Evolutionary conservation across 176 grass and related monocot genomes (phyloP).

Genomic region (Elaeis guineensis): DNA sequence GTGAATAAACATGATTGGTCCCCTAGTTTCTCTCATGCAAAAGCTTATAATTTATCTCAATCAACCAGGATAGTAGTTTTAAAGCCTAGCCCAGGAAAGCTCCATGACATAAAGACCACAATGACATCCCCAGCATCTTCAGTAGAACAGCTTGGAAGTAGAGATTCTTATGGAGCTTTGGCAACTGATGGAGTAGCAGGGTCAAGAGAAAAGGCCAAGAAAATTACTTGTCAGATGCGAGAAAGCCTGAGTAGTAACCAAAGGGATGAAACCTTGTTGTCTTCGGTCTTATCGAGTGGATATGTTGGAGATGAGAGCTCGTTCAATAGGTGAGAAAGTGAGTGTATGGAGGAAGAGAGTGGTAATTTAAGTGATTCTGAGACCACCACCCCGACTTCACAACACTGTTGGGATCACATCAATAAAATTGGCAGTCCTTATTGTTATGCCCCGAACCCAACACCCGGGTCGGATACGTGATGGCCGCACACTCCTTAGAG

Average conservation of each 20-base stretch:
- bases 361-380: constrained; percentile 56
- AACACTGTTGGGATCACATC: constrained; percentile 65
- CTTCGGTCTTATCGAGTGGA: constrained; percentile 34
- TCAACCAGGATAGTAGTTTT: constrained; percentile 91
- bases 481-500: too few relatives aligned
- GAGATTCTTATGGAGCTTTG: constrained; percentile 34
- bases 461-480: too few relatives aligned
- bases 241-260: constrained; percentile 39
- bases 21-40: constrained; percentile 28
- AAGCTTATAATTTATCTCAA: constrained; percentile 36
- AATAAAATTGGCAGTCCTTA: constrained; percentile 59
- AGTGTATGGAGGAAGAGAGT: constrained; percentile 48
- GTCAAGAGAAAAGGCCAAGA: constrained; percentile 44
- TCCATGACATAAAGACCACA: constrained; percentile 25
- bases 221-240: constrained; percentile 51
- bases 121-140: constrained; percentile 13
- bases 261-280: constrained; percentile 24
- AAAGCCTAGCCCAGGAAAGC: constrained; percentile 51
- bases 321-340: constrained; percentile 51
- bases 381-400: constrained; percentile 59
- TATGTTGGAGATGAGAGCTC: constrained; percentile 43
- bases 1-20: constrained; percentile 28
- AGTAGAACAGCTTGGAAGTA: constrained; percentile 22
- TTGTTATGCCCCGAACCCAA: too few relatives aligned
- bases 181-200: constrained; percentile 31